Conservation (phyloP, 495 filamentous ascomycete species). For the Penicillium chermesinum region DNA sequence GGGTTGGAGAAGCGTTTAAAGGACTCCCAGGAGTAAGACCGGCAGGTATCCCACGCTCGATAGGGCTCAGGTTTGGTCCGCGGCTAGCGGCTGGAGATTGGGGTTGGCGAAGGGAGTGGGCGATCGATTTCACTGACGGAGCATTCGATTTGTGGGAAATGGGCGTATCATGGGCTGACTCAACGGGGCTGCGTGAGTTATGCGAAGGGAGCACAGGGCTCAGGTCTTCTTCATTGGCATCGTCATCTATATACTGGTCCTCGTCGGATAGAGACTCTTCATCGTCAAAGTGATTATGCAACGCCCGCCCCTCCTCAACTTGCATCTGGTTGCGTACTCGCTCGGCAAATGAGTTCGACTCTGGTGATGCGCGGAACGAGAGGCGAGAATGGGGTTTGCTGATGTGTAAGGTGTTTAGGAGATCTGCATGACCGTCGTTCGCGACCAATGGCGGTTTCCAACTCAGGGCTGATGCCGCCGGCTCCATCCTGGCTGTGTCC, state of each 20-base stretch:
- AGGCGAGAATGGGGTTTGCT: constrained; percentile 34
- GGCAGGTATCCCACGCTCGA: constrained; percentile 22
- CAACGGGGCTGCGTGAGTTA: constrained; percentile 26
- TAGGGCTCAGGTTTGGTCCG: constrained; percentile 16
- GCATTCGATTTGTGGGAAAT: constrained; percentile 19
- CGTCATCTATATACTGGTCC: constrained; percentile 11
- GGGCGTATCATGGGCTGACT: constrained; percentile 25
- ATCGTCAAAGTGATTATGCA: constrained; percentile 46
- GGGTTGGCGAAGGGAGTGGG: constrained; percentile 23
- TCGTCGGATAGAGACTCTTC: constrained; percentile 23
- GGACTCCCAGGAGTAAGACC: constrained; percentile 20
- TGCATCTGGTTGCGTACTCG: constrained; percentile 66
- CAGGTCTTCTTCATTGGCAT: constrained; percentile 7
- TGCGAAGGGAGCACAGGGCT: constrained; percentile 11
- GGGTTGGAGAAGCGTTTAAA: constrained; percentile 9
- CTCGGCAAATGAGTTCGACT: constrained; percentile 46
- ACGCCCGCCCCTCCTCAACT: constrained; percentile 63
- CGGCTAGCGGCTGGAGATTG: constrained; percentile 14
- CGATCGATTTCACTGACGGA: constrained; percentile 25
- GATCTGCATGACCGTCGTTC: constrained; percentile 33
- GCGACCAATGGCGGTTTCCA: constrained; percentile 27
- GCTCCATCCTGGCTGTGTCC: constrained; percentile 11
- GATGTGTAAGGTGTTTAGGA: constrained; percentile 32
- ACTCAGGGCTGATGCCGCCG: constrained; percentile 14
- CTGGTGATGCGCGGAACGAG: constrained; percentile 39